Percentiles rank a stretch among this genome's conserved stretches.
Evolutionary conservation across 108 stramenopile genomes (phyloP).

Genomic region (Seminavis robusta): DNA sequence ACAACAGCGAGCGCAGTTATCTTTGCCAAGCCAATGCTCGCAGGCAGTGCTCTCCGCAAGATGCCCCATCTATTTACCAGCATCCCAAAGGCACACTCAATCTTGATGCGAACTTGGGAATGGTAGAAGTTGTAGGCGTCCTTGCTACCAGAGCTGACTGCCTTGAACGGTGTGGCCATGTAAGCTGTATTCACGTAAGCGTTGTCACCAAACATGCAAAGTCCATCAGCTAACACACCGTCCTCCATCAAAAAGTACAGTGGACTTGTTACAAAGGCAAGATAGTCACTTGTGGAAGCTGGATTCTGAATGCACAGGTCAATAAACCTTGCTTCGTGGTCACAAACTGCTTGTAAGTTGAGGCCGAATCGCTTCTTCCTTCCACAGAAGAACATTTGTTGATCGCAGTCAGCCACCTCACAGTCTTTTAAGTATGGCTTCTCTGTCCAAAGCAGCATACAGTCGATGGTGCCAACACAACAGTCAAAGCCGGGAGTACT

Average conservation of each 20-base stretch:
- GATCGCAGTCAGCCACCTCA: constrained; percentile 4
- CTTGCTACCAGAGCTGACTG: constrained; percentile 22
- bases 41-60: neutral
- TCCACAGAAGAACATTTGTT: constrained; percentile 24
- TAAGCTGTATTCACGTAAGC: constrained; percentile 27
- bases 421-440: constrained; percentile 12
- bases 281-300: constrained; percentile 4
- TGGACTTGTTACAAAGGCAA: constrained; percentile 18
- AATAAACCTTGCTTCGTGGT: constrained; percentile 9
- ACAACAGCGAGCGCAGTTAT: neutral
- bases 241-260: constrained; percentile 4
- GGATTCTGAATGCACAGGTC: constrained; percentile 18
- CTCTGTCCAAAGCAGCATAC: constrained; percentile 35
- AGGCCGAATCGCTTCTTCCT: constrained; percentile 34
- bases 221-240: no score
- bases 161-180: constrained; percentile 32
- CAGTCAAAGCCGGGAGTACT: constrained; percentile 11
- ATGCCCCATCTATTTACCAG: constrained; percentile 14
- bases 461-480: constrained; percentile 40
- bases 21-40: neutral
- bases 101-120: constrained; percentile 16
- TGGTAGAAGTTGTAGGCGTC: constrained; percentile 30
- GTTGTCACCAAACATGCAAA: constrained; percentile 30
- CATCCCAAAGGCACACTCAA: constrained; percentile 35
- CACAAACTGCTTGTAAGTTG: constrained; percentile 23